Percentiles rank a stretch among this genome's conserved stretches.
These are phyloP conservation scores for Acanthamoeba castellanii DNA, from an alignment of 208 protist genomes.

Conservation along the genomic window DNA sequence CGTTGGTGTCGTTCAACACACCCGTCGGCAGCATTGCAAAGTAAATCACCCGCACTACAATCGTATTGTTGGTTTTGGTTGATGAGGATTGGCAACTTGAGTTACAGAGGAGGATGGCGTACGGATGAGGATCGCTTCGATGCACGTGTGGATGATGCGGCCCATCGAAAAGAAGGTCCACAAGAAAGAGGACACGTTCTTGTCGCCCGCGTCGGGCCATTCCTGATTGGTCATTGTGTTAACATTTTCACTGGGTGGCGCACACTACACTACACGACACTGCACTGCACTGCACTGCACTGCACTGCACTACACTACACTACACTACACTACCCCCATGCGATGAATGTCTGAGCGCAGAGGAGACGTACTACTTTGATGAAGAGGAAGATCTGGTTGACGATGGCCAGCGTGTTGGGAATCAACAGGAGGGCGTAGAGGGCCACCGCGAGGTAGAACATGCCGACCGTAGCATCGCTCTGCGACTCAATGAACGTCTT, in stretches of 20 bases:
- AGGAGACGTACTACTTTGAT: conserved; percentile 4
- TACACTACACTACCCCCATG: too few species aligned
- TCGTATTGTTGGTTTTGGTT: background rate
- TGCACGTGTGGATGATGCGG: conserved; percentile 32
- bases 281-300: too few species aligned
- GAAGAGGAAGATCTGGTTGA: conserved; percentile 52
- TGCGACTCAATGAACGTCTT: conserved; percentile 4
- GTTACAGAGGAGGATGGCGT: too few species aligned
- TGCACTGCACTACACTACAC: too few species aligned
- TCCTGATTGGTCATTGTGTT: background rate
- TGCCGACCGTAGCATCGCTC: background rate
- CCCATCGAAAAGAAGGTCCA: conserved; percentile 47
- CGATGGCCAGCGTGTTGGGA: conserved; percentile 62
- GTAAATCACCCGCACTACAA: conserved; percentile 37
- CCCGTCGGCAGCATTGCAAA: conserved; percentile 49
- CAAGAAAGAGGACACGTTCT: background rate
- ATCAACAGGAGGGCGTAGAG: conserved; percentile 6
- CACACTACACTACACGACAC: too few species aligned
- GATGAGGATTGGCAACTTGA: too few species aligned
- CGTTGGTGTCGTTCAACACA: conserved; percentile 26
- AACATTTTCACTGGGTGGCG: too few species aligned
- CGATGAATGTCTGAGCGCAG: too few species aligned
- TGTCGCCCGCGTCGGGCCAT: background rate
- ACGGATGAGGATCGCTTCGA: conserved; percentile 52
- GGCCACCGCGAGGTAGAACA: conserved; percentile 40